Evolutionary conservation across 805 yeast species (phyloP).

Genomic region (Teunomyces panamensis): DNA sequence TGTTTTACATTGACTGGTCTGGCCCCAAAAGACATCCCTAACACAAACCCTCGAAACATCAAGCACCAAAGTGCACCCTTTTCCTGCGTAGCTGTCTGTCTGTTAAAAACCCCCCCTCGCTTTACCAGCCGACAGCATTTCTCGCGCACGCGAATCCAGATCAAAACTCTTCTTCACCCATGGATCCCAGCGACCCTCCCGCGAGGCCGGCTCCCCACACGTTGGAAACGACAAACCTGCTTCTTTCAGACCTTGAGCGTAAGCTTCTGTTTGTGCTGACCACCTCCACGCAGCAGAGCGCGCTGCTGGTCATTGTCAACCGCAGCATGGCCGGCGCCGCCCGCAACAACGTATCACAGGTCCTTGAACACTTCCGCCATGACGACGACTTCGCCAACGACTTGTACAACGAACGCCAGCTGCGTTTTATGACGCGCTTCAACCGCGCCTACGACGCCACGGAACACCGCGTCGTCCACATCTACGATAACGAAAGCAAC

Average conservation of each 20-base stretch:
- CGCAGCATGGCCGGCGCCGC: slow-evolving; percentile 13
- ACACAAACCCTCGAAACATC: background rate
- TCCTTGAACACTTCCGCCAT: slow-evolving; percentile 32
- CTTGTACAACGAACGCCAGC: slow-evolving; percentile 36
- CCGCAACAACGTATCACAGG: slow-evolving; percentile 11
- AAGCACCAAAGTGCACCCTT: background rate
- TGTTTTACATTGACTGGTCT: background rate
- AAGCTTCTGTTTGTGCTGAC: slow-evolving; percentile 29
- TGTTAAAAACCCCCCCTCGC: too few species aligned
- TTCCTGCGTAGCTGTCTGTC: too few species aligned
- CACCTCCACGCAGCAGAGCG: slow-evolving; percentile 23
- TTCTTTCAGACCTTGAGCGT: slow-evolving; percentile 32
- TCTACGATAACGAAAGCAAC: slow-evolving; percentile 18
- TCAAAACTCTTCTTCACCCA: background rate
- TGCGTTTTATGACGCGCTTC: slow-evolving; percentile 19
- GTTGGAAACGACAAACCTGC: slow-evolving; percentile 26
- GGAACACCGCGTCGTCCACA: too few species aligned
- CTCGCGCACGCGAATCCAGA: background rate
- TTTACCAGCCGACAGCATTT: too few species aligned
- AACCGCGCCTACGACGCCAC: too few species aligned
- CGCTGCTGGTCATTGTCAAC: slow-evolving; percentile 16
- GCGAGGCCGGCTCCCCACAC: background rate
- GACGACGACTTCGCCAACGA: slow-evolving; percentile 25
- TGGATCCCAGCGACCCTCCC: background rate
- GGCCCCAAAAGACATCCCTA: background rate